phyloP scores from a whole-genome alignment of 176 grass and related monocot species.

The Carex myosuroides region DNA sequence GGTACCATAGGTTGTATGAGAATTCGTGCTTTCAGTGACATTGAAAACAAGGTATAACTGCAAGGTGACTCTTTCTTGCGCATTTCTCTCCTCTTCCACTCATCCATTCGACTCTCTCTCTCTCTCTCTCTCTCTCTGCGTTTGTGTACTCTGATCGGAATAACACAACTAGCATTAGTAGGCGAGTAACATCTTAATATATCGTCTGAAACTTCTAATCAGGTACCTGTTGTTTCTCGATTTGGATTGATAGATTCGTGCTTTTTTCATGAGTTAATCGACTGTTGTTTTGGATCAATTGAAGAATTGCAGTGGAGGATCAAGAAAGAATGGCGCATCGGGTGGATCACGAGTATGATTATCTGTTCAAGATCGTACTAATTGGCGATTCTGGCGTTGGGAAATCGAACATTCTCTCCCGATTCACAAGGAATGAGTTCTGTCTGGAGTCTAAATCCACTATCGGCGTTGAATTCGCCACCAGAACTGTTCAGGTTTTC shows the following conservation, averaged over 20 bases:
- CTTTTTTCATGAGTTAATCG: not conserved
- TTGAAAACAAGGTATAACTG: not conserved
- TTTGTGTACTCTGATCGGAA: not conserved
- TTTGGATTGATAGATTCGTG: not conserved
- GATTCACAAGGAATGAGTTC: slow-evolving; percentile 83
- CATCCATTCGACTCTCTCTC: not conserved
- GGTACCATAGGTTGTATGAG: no score
- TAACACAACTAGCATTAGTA: not conserved
- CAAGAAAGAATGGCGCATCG: slow-evolving; percentile 30
- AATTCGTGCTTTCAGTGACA: not conserved
- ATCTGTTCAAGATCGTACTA: slow-evolving; percentile 90
- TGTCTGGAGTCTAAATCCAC: slow-evolving; percentile 86
- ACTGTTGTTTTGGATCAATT: not conserved
- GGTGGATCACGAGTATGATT: slow-evolving; percentile 79
- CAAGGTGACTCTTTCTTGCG: not conserved
- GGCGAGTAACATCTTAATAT: not conserved
- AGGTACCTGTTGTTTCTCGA: not conserved
- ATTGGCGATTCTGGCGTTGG: slow-evolving; percentile 82
- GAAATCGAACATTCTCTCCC: slow-evolving; percentile 83
- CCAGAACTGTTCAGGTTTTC: slow-evolving; percentile 57
- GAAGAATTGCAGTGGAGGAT: slow-evolving; percentile 15
- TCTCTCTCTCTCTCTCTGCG: not conserved
- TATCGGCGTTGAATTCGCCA: slow-evolving; percentile 88
- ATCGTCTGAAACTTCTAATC: not conserved
- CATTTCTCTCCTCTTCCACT: not conserved